Conservation (phyloP, 2,329 filamentous ascomycete genomes). For the Fusarium annulatum region DNA sequence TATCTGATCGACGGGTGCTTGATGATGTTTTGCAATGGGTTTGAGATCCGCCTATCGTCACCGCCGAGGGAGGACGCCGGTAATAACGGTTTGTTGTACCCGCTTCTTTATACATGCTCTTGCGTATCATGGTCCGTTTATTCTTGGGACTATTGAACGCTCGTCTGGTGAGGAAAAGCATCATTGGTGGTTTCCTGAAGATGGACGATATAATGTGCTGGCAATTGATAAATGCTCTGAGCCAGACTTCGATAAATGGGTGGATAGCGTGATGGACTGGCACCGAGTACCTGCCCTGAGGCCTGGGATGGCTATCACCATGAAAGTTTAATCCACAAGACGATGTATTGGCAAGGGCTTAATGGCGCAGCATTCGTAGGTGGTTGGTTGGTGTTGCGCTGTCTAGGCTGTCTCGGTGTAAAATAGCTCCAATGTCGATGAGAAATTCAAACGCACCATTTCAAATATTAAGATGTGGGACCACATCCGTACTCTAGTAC, state of each 20-base stretch:
- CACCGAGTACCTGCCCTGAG: conserved; percentile 13
- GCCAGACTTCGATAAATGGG: conserved; percentile 9
- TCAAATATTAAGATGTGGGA: conserved; percentile 26
- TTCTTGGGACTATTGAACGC: background rate
- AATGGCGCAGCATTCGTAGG: conserved; percentile 38
- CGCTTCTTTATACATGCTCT: conserved; percentile 25
- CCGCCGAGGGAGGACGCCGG: conserved; percentile 9
- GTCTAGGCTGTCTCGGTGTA: background rate
- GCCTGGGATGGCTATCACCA: conserved; percentile 5
- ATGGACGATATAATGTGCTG: conserved; percentile 15
- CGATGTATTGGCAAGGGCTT: conserved; percentile 36
- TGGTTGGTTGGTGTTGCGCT: background rate
- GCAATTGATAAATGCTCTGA: conserved; percentile 16
- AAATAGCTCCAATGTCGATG: conserved; percentile 6
- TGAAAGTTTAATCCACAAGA: conserved; percentile 34
- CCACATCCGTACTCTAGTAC: background rate
- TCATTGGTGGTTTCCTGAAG: background rate
- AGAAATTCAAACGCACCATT: conserved; percentile 23
- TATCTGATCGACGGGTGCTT: conserved; percentile 37
- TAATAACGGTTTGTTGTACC: conserved; percentile 14
- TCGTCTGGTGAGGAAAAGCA: conserved; percentile 6
- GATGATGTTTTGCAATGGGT: conserved; percentile 40
- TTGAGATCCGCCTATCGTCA: conserved; percentile 21
- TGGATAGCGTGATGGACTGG: conserved; percentile 18
- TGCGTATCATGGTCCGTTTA: background rate